Evolutionary conservation across 169 alveolate species (phyloP).

Genomic region (Amoebophrya sp.): DNA sequence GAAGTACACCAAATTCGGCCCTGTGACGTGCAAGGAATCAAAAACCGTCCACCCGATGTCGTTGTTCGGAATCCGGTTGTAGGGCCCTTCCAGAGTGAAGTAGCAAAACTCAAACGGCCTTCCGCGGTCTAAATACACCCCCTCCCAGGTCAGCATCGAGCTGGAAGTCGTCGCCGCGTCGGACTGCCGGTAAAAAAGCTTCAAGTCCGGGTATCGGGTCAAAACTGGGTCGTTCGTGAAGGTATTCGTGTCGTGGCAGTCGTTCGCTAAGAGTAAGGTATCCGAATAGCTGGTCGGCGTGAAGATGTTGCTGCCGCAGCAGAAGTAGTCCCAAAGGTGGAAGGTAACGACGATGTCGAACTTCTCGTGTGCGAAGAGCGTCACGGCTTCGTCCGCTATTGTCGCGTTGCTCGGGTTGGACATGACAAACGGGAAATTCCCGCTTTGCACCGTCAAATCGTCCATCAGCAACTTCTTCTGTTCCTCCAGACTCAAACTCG

Average conservation of each 20-base stretch:
- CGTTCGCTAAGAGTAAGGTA: neutral
- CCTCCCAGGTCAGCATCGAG: neutral
- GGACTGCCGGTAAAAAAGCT: neutral
- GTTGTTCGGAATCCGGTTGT: neutral
- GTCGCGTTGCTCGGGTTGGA: neutral
- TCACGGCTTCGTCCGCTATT: neutral
- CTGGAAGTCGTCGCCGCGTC: neutral
- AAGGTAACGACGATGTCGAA: slow-evolving; percentile 2
- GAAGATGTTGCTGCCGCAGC: slow-evolving; percentile 1
- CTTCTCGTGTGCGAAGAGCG: slow-evolving; percentile 9
- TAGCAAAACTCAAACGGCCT: slow-evolving; percentile 1
- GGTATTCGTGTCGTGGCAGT: neutral
- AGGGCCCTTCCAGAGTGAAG: neutral
- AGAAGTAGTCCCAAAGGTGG: neutral
- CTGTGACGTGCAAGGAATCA: neutral
- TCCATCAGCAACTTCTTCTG: neutral
- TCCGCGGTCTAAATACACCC: neutral
- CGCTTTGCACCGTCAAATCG: neutral
- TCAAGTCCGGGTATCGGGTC: neutral
- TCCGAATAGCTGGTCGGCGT: neutral
- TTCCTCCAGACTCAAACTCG: no score
- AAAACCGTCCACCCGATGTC: slow-evolving; percentile 2
- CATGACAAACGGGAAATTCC: neutral
- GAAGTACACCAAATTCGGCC: neutral
- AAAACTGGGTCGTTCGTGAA: neutral